Base-by-base conservation (phyloP, 352 stramenopile genomes). In the Pythium aristosporum region DNA sequence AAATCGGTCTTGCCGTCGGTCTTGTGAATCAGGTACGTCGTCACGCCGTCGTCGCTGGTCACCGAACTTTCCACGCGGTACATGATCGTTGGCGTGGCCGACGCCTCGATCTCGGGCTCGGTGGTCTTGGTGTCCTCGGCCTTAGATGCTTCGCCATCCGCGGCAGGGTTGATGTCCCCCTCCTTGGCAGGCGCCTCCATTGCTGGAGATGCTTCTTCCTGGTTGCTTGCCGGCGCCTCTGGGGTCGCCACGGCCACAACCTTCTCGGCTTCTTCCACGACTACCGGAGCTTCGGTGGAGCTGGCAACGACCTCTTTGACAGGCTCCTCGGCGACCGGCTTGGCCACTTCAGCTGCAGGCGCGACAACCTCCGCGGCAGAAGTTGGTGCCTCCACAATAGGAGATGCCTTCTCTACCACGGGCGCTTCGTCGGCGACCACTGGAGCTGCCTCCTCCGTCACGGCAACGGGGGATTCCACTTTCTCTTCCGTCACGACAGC, bases 11-110 rank as follows among this genome's bases (percentile, higher is more conserved):
- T 65, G 50, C 61, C 56, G 43, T 68, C 67, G 18, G 25, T 65
- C 61, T 73, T 49, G 32, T 87, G 74, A 42, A 87, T 81, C 62
- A 80, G 72, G 68, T 87, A 87, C 75, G 79, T 80, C 30, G 74
- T 65, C n/a, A 85, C 70, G 44, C 71, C 74, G 28, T 80, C 75
- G 30, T 61, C 69, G 32, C 54, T 69, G n/a, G 78, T 81, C 52
- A 61, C 73, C 48, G 81, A 73, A 49, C 75, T 72, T 7, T 75
- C 43, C 32, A 87, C 79, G 23, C 75, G 71, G 62, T 81, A 87
- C 47, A 62, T 51, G 23, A 47, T 4, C 0, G 28, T 15, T 5
- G 20, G 23, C 0, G 37, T 15, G 1, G 49, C 13, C 2, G 62
- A 63, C 34, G 49, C 39, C 48, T 74, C 52, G 37, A 63, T 12